Conservation (phyloP, 495 filamentous ascomycete genomes). For the Lasiosphaeria miniovina region DNA sequence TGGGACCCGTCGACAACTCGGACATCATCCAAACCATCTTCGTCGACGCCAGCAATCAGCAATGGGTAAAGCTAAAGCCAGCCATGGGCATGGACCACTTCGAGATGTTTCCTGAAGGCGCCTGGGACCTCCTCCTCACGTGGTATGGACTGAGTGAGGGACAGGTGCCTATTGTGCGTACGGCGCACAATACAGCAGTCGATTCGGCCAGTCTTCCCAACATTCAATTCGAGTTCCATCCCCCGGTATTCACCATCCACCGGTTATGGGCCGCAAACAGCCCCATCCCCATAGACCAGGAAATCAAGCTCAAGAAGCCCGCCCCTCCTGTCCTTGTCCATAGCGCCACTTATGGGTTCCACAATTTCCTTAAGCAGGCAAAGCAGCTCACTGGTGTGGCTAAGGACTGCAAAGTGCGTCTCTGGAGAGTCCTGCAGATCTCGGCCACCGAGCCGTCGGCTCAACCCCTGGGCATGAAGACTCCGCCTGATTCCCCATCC, state of each 20-base stretch:
- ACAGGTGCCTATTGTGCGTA: slow-evolving; percentile 70
- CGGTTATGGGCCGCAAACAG: slow-evolving; percentile 63
- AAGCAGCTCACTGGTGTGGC: slow-evolving; percentile 66
- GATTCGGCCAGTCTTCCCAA: slow-evolving; percentile 56
- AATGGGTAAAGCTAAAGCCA: slow-evolving; percentile 73
- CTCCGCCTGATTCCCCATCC: slow-evolving; percentile 31
- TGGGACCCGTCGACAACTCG: slow-evolving; percentile 86
- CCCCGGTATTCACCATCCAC: slow-evolving; percentile 81
- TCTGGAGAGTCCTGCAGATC: slow-evolving; percentile 67
- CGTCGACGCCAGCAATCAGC: slow-evolving; percentile 42
- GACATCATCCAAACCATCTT: slow-evolving; percentile 57
- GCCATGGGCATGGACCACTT: slow-evolving; percentile 70
- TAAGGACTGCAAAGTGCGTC: slow-evolving; percentile 65
- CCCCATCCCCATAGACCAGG: slow-evolving; percentile 53
- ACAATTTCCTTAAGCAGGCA: slow-evolving; percentile 68
- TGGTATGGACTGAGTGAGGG: slow-evolving; percentile 77
- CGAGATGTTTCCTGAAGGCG: slow-evolving; percentile 70
- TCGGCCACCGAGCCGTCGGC: slow-evolving; percentile 25
- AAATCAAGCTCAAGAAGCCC: slow-evolving; percentile 55
- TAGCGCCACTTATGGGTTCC: slow-evolving; percentile 63
- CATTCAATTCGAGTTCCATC: slow-evolving; percentile 77
- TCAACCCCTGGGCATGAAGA: slow-evolving; percentile 27
- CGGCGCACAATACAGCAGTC: slow-evolving; percentile 70
- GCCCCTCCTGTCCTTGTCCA: slow-evolving; percentile 60
- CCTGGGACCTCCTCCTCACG: slow-evolving; percentile 74